Evolutionary conservation across 2,329 filamentous ascomycete species (phyloP).

Genomic region (Phaeomoniella chlamydospora): DNA sequence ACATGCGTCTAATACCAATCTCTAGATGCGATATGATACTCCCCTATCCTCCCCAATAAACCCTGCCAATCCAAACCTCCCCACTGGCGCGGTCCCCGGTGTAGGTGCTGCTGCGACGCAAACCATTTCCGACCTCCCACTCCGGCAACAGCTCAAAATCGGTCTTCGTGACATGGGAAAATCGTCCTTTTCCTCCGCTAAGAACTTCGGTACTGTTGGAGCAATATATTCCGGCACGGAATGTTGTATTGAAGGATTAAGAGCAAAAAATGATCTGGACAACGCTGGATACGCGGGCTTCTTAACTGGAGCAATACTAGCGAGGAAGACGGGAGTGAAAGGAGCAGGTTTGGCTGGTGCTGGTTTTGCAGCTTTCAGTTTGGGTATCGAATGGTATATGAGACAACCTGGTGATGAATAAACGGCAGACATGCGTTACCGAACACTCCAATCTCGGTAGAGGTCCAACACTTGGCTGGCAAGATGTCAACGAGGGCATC

Average conservation of each 20-base stretch:
- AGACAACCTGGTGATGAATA: conserved; percentile 51
- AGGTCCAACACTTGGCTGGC: too few species aligned
- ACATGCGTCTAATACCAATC: conserved; percentile 1
- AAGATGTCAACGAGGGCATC: too few species aligned
- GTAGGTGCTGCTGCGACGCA: conserved; percentile 24
- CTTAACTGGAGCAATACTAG: conserved; percentile 77
- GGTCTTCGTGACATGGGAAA: conserved; percentile 93
- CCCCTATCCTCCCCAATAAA: conserved; percentile 44
- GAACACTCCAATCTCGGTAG: too few species aligned
- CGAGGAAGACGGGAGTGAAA: conserved; percentile 75
- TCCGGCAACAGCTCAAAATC: conserved; percentile 65
- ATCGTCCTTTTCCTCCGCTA: conserved; percentile 68
- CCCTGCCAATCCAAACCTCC: neutral
- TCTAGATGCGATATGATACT: conserved; percentile 94
- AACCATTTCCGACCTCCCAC: conserved; percentile 50
- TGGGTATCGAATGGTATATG: conserved; percentile 88
- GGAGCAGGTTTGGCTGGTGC: conserved; percentile 77
- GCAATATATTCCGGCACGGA: conserved; percentile 85
- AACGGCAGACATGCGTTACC: too few species aligned
- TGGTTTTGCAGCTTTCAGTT: conserved; percentile 85
- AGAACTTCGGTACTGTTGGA: conserved; percentile 91
- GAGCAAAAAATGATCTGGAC: conserved; percentile 83
- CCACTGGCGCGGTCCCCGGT: conserved; percentile 15
- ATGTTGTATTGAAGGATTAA: conserved; percentile 79
- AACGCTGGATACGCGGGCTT: conserved; percentile 85